Conservation (phyloP, 192 early-diverging fungal species). For the Cladochytrium replicatum region DNA sequence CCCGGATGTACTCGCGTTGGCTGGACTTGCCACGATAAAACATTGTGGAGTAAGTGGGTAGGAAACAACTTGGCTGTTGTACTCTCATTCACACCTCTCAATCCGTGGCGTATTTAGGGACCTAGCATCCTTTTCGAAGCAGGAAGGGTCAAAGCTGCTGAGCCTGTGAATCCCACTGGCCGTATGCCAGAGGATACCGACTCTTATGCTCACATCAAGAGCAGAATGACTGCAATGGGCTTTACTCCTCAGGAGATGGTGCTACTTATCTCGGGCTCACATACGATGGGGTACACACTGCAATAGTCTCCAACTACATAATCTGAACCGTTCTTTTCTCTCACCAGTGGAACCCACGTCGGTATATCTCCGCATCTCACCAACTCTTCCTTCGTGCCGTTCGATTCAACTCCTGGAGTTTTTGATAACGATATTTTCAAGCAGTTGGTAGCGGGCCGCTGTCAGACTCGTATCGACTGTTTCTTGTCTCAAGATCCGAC, state of each 20-base stretch:
- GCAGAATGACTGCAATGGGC: slow-evolving; percentile 2
- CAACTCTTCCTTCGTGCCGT: slow-evolving; percentile 17
- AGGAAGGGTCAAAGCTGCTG: too few species aligned
- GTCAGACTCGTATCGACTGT: slow-evolving; percentile 15
- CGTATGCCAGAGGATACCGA: neutral
- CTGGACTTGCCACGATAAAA: slow-evolving; percentile 12
- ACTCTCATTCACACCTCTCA: too few species aligned
- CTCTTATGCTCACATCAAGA: neutral
- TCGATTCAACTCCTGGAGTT: slow-evolving; percentile 23
- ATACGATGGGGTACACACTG: slow-evolving; percentile 28
- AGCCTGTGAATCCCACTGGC: neutral
- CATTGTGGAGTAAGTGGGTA: too few species aligned
- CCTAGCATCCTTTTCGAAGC: too few species aligned
- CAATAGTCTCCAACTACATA: neutral
- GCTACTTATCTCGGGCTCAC: slow-evolving; percentile 15
- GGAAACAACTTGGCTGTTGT: too few species aligned
- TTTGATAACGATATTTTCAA: slow-evolving; percentile 28
- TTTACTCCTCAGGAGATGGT: slow-evolving; percentile 16
- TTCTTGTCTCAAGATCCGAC: slow-evolving; percentile 5
- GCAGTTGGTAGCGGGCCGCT: slow-evolving; percentile 9
- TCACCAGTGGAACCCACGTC: slow-evolving; percentile 1
- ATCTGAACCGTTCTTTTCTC: too few species aligned
- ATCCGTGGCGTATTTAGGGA: too few species aligned
- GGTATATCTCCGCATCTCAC: slow-evolving; percentile 17
- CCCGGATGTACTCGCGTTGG: slow-evolving; percentile 26